Percentiles rank a stretch among this genome's conserved stretches.
phyloP scores from a whole-genome alignment of 163 green algal genomes.

The Coccomyxa subellipsoidea region DNA sequence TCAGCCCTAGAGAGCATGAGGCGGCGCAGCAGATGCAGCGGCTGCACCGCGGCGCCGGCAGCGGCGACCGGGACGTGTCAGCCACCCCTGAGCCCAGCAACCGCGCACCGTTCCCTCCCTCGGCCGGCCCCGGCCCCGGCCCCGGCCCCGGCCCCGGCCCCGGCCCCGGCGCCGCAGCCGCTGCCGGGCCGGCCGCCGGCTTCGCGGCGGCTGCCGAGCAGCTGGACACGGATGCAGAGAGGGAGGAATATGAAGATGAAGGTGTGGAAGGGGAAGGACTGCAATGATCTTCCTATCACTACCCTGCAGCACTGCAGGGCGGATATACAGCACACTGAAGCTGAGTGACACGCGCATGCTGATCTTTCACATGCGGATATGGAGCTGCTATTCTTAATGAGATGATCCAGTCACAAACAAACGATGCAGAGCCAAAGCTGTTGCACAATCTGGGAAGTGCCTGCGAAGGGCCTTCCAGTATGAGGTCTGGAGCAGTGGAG shows the following conservation, averaged over 20 bases:
- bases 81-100: neutral
- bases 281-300: neutral
- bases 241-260: conserved; percentile 1
- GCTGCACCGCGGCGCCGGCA: neutral
- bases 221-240: neutral
- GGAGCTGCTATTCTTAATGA: too few species aligned
- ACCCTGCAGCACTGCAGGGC: neutral
- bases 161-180: neutral
- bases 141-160: neutral
- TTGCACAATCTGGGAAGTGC: too few species aligned
- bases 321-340: neutral
- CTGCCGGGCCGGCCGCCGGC: neutral
- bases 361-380: too few species aligned
- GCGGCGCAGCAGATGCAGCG: conserved; percentile 4
- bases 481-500: too few species aligned
- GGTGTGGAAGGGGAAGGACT: neutral
- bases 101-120: too few species aligned
- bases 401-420: too few species aligned
- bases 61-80: too few species aligned
- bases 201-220: neutral
- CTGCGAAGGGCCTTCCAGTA: too few species aligned
- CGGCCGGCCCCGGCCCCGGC: neutral
- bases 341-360: too few species aligned
- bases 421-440: too few species aligned
- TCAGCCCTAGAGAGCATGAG: neutral